Base-by-base conservation (phyloP, 2,329 filamentous ascomycete species). In the Rachicladosporium sp. region DNA sequence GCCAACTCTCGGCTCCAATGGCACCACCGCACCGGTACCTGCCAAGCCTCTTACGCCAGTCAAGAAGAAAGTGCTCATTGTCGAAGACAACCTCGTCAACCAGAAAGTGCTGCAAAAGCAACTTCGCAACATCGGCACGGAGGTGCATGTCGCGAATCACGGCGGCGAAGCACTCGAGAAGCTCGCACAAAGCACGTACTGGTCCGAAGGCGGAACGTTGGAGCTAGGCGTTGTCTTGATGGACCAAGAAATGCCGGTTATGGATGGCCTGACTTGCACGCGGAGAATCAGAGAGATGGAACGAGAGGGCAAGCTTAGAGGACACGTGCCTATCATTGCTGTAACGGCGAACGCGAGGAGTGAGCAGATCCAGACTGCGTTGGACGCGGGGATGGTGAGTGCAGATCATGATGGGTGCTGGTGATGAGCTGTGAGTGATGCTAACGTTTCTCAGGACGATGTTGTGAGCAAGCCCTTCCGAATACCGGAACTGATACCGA, bases 181-280 rank as follows among this genome's bases (percentile, higher is more conserved):
- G 10, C 55, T 70, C 10, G 62, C 59, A 41, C 53, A 60, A 32
- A 65, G 62, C 2, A 61, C 56, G 1, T 69, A 63, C 46, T 67
- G 62, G 58, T 51, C 55, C 15, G 55, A 53, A 10, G 52, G 53
- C 11, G 44, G 42, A 33, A 46, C 42, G 15, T 38, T 57, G 10
- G 49, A 57, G 35, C 38, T 60, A 2, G 54, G 52, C 23, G 54
- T 86, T 34, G 78, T 88, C 9, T 59, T 88, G 4, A 86, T 88
- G 82, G 83, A 88, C 53, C 68, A 86, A 35, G 82, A 87, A 52
- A 88, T 88, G 82, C 82, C 82, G 1, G 71, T 86, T 33, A 46
- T 48, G 47, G 81, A 88, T 51, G 83, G 83, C 29, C 74, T 83
- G 58, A 80, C 80, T 2, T 85, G 82, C 46, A 78, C 82, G 9